Base-by-base conservation (phyloP, 2,329 filamentous ascomycete genomes). In the Bipolaris victoriae region DNA sequence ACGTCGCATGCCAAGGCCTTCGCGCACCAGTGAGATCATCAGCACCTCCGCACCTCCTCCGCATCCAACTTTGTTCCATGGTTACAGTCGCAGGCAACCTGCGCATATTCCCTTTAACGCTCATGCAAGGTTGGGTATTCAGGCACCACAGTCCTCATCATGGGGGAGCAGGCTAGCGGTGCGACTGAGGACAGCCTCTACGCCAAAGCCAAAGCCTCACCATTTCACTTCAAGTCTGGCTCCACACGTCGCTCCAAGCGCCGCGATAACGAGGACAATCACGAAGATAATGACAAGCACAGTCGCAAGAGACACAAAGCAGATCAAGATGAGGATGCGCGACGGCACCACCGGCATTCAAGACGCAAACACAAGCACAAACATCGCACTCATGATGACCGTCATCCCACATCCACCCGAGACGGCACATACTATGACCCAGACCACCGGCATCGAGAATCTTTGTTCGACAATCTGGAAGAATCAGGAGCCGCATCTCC, bases 191-290 rank as follows among this genome's bases (percentile, higher is more conserved):
- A 63, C 16, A 57, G 69, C 48, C 61, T 66, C 18, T 76, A 72
- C 62, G 47, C 43, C 54, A 58, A 55, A 33, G 60, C 70, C 11
- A 72, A 72, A 47, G 52, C 70, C 9, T 73, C 76, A 10, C 76
- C 65, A 60, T 79, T 79, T 55, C 71, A 70, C 36, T 78, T 80
- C 64, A 80, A 79, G 54, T 66, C 71, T 13, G 61, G 63, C 48
- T 56, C 68, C 47, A 56, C 65, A 56, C 56, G 56, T 39, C 58
- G 61, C 61, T 62, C 64, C 47, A 64, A 67, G 60, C 59, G 60
- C 54, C 58, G 62, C 20, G 51, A 61, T 49, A 57, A 56, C 46
- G 47, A 53, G 20, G 55, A 60, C 37, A 58, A 58, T 11, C 51
- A 57, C n/a, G 51, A 52, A 3, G 50, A 58, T 20, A 24, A 40